Evolutionary conservation across 129 eudicot species (phyloP).

Genomic region (Artemisia argyi): DNA sequence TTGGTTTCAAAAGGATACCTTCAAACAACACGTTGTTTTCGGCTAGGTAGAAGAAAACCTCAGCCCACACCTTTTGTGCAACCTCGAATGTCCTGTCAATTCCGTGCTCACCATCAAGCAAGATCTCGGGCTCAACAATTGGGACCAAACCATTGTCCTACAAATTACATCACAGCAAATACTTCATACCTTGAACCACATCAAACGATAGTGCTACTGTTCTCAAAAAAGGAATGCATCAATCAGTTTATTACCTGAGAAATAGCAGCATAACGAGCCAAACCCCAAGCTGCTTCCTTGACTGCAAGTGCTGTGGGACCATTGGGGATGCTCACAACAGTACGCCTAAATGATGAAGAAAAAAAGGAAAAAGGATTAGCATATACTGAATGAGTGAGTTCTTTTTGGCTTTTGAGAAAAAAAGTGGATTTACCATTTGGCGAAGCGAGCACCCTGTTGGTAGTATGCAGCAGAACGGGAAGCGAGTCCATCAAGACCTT

Average conservation of each 20-base stretch:
- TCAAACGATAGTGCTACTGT: slow-evolving; percentile 1
- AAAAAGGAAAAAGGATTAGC: neutral
- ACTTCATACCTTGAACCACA: slow-evolving; percentile 24
- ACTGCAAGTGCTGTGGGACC: slow-evolving; percentile 89
- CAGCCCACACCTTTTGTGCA: slow-evolving; percentile 75
- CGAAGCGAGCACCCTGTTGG: slow-evolving; percentile 86
- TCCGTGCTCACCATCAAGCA: slow-evolving; percentile 75
- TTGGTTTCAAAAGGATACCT: slow-evolving; percentile 78
- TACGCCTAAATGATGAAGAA: slow-evolving; percentile 52
- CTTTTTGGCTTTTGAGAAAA: neutral
- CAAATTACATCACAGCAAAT: slow-evolving; percentile 18
- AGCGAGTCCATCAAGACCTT: slow-evolving; percentile 93
- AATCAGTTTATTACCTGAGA: slow-evolving; percentile 54
- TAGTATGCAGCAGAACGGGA: slow-evolving; percentile 87
- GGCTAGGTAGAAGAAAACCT: slow-evolving; percentile 76
- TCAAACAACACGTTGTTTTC: slow-evolving; percentile 66
- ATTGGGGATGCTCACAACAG: slow-evolving; percentile 90
- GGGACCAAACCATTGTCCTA: slow-evolving; percentile 85
- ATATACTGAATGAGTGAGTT: neutral
- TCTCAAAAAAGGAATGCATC: neutral
- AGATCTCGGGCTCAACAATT: slow-evolving; percentile 72
- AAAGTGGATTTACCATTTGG: slow-evolving; percentile 53
- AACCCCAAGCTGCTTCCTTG: slow-evolving; percentile 94
- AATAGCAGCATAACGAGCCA: slow-evolving; percentile 86
- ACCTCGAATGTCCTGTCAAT: slow-evolving; percentile 66